A percentile compares a stretch with the other conserved stretches of the same genome.
Evolutionary conservation across 768 basidiomycete genomes (phyloP).

Genomic region (Suillus paluster): DNA sequence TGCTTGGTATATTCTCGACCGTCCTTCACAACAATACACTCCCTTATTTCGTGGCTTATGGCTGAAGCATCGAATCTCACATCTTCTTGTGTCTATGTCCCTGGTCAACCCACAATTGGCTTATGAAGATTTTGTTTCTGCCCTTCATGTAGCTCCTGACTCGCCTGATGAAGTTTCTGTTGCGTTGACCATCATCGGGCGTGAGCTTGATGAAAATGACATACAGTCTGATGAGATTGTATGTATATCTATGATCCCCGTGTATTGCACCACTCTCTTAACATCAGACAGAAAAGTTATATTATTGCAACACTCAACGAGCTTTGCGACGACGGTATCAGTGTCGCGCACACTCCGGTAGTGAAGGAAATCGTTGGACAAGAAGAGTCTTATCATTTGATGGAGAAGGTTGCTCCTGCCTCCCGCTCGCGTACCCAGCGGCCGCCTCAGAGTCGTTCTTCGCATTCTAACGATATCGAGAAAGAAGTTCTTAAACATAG

Average conservation of each 20-base stretch:
- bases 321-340: slow-evolving; percentile 40
- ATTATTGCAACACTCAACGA: slow-evolving; percentile 42
- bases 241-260: slow-evolving; percentile 24
- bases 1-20: slow-evolving; percentile 74
- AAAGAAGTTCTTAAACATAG: slow-evolving; percentile 42
- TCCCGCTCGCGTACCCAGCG: slow-evolving; percentile 21
- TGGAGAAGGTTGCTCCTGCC: slow-evolving; percentile 16
- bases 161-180: slow-evolving; percentile 36
- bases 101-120: slow-evolving; percentile 40
- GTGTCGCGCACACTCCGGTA: slow-evolving; percentile 44
- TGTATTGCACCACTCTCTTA: slow-evolving; percentile 1
- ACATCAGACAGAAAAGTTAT: slow-evolving; percentile 46
- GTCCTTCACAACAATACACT: slow-evolving; percentile 50
- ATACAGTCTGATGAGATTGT: slow-evolving; percentile 52
- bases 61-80: slow-evolving; percentile 52
- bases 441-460: slow-evolving; percentile 15
- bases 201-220: slow-evolving; percentile 46
- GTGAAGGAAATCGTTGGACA: slow-evolving; percentile 39
- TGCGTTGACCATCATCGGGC: slow-evolving; percentile 45
- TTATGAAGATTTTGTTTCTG: slow-evolving; percentile 44
- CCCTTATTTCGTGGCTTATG: slow-evolving; percentile 53
- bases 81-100: slow-evolving; percentile 48
- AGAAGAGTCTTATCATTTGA: slow-evolving; percentile 27
- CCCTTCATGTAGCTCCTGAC: slow-evolving; percentile 35
- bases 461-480: slow-evolving; percentile 22